These are phyloP conservation scores for Candida sanyiensis DNA, from an alignment of 805 yeast genomes.

Conservation along the genomic window DNA sequence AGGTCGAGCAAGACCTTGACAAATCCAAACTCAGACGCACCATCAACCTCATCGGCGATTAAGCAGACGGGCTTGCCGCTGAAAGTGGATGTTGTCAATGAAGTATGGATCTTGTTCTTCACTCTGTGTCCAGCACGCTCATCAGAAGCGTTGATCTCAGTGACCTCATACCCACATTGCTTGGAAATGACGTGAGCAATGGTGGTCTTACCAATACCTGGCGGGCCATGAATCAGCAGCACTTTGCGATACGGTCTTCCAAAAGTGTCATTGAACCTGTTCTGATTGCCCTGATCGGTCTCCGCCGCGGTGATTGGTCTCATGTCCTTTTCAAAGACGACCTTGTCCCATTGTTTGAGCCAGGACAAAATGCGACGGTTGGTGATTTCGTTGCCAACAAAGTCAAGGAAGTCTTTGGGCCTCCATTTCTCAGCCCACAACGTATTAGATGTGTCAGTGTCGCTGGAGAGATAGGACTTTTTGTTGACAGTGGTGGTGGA, in stretches of 20 bases:
- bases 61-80: constrained; percentile 74
- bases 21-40: constrained; percentile 62
- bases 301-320: constrained; percentile 21
- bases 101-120: constrained; percentile 50
- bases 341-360: constrained; percentile 62
- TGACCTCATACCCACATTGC: constrained; percentile 72
- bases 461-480: constrained; percentile 4
- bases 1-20: constrained; percentile 54
- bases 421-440: constrained; percentile 64
- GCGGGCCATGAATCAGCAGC: constrained; percentile 81
- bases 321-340: constrained; percentile 45
- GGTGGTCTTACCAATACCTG: constrained; percentile 81
- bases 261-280: constrained; percentile 38
- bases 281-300: background rate
- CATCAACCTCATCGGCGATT: constrained; percentile 87
- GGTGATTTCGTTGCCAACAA: constrained; percentile 62
- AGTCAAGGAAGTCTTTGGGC: constrained; percentile 56
- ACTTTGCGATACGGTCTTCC: constrained; percentile 59
- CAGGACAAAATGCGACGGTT: constrained; percentile 56
- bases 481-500: background rate
- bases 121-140: constrained; percentile 60
- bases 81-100: constrained; percentile 59
- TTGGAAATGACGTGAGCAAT: constrained; percentile 80
- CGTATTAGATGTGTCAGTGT: constrained; percentile 6
- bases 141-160: constrained; percentile 85